Percentiles rank a stretch among this genome's conserved stretches.
These are phyloP conservation scores for Trichoderma orchidacearum DNA, from an alignment of 495 filamentous ascomycete species.

Conservation along the genomic window DNA sequence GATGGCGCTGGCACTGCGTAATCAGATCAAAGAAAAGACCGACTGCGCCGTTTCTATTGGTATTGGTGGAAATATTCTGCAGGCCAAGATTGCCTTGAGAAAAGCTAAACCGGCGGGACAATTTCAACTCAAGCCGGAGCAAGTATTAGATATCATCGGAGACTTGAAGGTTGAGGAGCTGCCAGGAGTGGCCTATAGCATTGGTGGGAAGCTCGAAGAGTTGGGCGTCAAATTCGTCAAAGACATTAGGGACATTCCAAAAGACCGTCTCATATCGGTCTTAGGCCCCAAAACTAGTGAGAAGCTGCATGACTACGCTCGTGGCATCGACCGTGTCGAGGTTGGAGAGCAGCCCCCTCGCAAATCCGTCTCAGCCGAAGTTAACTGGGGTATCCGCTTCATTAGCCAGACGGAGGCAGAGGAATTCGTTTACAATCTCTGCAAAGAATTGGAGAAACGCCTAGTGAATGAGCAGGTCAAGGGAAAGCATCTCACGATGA, in stretches of 20 bases:
- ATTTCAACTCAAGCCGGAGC: slow-evolving; percentile 69
- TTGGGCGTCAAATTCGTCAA: slow-evolving; percentile 71
- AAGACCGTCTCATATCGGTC: slow-evolving; percentile 54
- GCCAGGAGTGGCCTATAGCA: slow-evolving; percentile 79
- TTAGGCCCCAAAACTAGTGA: slow-evolving; percentile 88
- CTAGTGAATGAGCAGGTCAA: slow-evolving; percentile 72
- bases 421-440: slow-evolving; percentile 71
- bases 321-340: slow-evolving; percentile 76
- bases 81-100: slow-evolving; percentile 78
- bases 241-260: slow-evolving; percentile 62
- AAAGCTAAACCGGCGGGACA: slow-evolving; percentile 94
- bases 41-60: slow-evolving; percentile 87
- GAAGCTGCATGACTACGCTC: slow-evolving; percentile 80
- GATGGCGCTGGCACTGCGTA: slow-evolving; percentile 53
- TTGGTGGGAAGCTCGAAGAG: slow-evolving; percentile 72
- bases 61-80: slow-evolving; percentile 79
- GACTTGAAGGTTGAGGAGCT: slow-evolving; percentile 63
- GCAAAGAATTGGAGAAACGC: slow-evolving; percentile 66
- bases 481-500: slow-evolving; percentile 78
- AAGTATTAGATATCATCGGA: slow-evolving; percentile 61
- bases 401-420: slow-evolving; percentile 80
- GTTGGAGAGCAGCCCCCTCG: slow-evolving; percentile 68
- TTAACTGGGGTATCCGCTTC: slow-evolving; percentile 97
- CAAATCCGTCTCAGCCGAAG: slow-evolving; percentile 89
- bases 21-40: slow-evolving; percentile 55